phyloP scores from a whole-genome alignment of 805 yeast species.

The Candida schatavii region DNA sequence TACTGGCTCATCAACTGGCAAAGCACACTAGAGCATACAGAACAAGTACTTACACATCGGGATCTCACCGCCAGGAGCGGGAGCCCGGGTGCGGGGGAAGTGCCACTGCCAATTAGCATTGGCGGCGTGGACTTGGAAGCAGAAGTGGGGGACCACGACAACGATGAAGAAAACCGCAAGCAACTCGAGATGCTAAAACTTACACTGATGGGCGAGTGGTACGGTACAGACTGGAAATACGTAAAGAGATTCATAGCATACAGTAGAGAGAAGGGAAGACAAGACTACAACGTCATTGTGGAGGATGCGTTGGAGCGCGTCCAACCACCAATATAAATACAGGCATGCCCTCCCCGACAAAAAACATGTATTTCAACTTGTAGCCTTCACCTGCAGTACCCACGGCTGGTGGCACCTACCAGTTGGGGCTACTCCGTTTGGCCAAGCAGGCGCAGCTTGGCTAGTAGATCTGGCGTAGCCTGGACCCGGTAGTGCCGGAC shows the following conservation, averaged over 20 bases:
- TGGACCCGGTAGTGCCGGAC: no score
- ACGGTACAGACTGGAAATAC: slow-evolving; percentile 38
- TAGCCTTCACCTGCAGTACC: no score
- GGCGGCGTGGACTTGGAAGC: no score
- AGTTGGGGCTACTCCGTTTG: no score
- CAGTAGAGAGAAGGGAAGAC: slow-evolving; percentile 11
- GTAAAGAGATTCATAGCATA: slow-evolving; percentile 26
- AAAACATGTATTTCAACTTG: no score
- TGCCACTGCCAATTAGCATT: slow-evolving; percentile 6
- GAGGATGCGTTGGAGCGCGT: slow-evolving; percentile 36
- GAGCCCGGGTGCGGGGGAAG: background rate
- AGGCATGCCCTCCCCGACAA: no score
- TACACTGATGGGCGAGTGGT: slow-evolving; percentile 40
- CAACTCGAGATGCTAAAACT: slow-evolving; percentile 20
- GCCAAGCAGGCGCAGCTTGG: no score
- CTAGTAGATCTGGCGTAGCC: no score
- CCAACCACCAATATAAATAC: slow-evolving; percentile 35
- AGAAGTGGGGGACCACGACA: slow-evolving; percentile 1
- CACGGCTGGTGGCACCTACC: no score
- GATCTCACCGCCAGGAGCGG: background rate
- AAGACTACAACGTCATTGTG: slow-evolving; percentile 24
- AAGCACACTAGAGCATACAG: slow-evolving; percentile 21
- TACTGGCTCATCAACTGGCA: slow-evolving; percentile 46
- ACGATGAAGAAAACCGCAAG: slow-evolving; percentile 3
- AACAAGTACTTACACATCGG: background rate